Conservation (phyloP, 371 early-diverging fungal genomes). For the Mucor lusitanicus region DNA sequence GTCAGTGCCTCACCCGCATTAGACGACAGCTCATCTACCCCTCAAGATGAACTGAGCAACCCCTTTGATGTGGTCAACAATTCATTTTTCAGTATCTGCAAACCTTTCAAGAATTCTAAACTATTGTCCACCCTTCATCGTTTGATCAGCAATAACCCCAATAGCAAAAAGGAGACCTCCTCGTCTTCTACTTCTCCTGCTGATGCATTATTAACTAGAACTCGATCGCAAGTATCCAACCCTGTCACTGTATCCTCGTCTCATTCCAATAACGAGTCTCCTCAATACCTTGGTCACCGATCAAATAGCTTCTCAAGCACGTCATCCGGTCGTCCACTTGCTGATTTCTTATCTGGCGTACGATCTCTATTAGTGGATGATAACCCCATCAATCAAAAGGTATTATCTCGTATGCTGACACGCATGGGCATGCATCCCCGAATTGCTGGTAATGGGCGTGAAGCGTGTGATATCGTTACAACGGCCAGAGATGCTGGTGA, state of each 20-base stretch:
- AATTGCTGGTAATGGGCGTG: slow-evolving; percentile 44
- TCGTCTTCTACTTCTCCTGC: not conserved
- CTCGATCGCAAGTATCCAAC: not conserved
- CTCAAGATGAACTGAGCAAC: not conserved
- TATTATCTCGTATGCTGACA: slow-evolving; percentile 44
- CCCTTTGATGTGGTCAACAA: no score
- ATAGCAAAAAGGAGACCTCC: not conserved
- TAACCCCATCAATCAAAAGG: slow-evolving; percentile 56
- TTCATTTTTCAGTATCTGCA: not conserved
- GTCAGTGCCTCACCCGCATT: not conserved
- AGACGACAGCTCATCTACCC: not conserved
- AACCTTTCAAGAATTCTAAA: slow-evolving; percentile 19
- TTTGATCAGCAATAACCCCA: not conserved
- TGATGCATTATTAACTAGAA: not conserved
- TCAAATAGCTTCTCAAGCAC: slow-evolving; percentile 3
- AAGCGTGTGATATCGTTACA: slow-evolving; percentile 39
- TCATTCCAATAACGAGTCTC: not conserved
- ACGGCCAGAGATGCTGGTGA: not conserved
- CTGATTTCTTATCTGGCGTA: slow-evolving; percentile 9
- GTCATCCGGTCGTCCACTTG: slow-evolving; percentile 10
- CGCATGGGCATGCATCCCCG: slow-evolving; percentile 8
- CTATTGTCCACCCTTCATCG: slow-evolving; percentile 5
- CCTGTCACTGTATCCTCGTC: not conserved
- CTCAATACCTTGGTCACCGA: not conserved
- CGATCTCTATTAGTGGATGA: slow-evolving; percentile 53